Percentiles rank a stretch among this genome's conserved stretches.
phyloP scores from a whole-genome alignment of 768 basidiomycete genomes.

The Agrocybe praecox region DNA sequence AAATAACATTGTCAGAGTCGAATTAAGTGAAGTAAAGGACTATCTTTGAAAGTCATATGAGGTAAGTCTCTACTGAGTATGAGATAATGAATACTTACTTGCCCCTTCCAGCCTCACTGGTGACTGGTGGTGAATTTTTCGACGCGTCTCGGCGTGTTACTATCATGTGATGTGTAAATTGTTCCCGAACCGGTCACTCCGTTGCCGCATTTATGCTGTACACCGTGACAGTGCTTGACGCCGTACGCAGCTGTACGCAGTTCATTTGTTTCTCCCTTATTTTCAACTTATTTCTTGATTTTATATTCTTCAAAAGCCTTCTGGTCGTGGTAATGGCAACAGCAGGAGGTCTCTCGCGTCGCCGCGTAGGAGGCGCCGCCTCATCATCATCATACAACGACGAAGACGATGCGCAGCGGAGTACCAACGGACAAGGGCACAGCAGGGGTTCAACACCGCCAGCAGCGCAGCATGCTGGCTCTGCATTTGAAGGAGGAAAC shows the following conservation, averaged over 20 bases:
- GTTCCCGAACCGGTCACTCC: neutral
- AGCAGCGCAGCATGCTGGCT: slow-evolving; percentile 61
- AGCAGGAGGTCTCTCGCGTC: slow-evolving; percentile 53
- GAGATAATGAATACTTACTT: too few species aligned
- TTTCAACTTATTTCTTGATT: neutral
- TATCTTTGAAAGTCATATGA: too few species aligned
- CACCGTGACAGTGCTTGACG: neutral
- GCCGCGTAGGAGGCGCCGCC: slow-evolving; percentile 50
- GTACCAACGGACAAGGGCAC: slow-evolving; percentile 14
- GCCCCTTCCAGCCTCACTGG: too few species aligned
- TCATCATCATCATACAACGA: slow-evolving; percentile 39
- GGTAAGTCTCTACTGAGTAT: too few species aligned
- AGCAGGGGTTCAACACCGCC: slow-evolving; percentile 21
- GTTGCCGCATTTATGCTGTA: too few species aligned
- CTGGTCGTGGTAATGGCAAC: slow-evolving; percentile 40
- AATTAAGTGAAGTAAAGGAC: too few species aligned
- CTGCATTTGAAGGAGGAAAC: slow-evolving; percentile 83
- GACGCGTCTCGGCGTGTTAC: neutral
- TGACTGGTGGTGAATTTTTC: too few species aligned
- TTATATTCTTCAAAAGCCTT: slow-evolving; percentile 5
- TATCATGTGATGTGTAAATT: neutral
- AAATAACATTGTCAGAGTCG: too few species aligned
- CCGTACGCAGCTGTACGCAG: neutral
- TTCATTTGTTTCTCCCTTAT: neutral
- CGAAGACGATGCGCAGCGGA: slow-evolving; percentile 30